These are phyloP conservation scores for Candida verbasci DNA, from an alignment of 805 yeast species.

Conservation along the genomic window DNA sequence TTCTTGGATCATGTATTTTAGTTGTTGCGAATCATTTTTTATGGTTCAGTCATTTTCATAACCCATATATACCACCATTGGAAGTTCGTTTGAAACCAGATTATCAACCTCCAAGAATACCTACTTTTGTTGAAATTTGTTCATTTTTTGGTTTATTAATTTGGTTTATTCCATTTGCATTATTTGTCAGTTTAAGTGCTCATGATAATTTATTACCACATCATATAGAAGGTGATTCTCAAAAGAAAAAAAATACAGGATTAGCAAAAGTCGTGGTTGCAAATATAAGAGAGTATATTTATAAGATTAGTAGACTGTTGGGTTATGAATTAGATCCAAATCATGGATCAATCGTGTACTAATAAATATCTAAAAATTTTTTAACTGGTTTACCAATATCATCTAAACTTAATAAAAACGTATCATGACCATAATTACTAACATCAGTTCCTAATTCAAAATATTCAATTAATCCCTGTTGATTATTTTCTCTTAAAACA, in stretches of 20 bases:
- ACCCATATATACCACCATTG: constrained; percentile 68
- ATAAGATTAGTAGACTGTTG: constrained; percentile 45
- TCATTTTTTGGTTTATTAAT: constrained; percentile 90
- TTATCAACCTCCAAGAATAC: constrained; percentile 63
- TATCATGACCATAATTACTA: constrained; percentile 87
- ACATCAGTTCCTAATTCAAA: constrained; percentile 72
- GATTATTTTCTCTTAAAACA: constrained; percentile 40
- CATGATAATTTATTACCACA: constrained; percentile 83
- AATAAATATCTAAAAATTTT: constrained; percentile 40
- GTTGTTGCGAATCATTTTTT: constrained; percentile 78
- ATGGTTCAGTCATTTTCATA: constrained; percentile 85
- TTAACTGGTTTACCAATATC: constrained; percentile 77
- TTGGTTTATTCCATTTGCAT: constrained; percentile 91
- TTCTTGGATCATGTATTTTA: constrained; percentile 64
- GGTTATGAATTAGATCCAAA: constrained; percentile 63
- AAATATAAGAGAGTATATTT: constrained; percentile 43
- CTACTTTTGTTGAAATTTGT: constrained; percentile 85
- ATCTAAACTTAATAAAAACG: constrained; percentile 74
- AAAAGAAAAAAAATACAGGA: constrained; percentile 41
- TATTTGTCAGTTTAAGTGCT: constrained; percentile 88
- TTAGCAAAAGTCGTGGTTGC: constrained; percentile 65
- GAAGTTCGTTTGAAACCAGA: constrained; percentile 53
- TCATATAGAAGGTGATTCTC: constrained; percentile 27
- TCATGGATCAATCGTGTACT: constrained; percentile 32
- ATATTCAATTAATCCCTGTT: constrained; percentile 42